Percentiles rank a stretch among this genome's conserved stretches.
Evolutionary conservation across 345 rosid species (phyloP).

Genomic region (Anastatica hierochuntica): DNA sequence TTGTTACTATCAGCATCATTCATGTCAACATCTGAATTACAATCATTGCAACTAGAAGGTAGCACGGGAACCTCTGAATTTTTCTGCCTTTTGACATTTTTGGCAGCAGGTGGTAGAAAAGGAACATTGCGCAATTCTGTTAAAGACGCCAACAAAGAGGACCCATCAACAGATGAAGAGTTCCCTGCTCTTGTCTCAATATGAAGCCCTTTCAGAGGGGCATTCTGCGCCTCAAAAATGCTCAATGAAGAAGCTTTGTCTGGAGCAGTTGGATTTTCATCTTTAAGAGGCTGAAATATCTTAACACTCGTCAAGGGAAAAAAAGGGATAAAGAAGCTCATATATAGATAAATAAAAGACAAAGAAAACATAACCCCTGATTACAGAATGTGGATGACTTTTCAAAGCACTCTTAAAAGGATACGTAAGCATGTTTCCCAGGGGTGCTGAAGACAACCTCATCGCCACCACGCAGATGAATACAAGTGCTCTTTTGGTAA

Average conservation of each 20-base stretch:
- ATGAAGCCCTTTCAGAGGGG: constrained; percentile 60
- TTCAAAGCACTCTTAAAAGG: constrained; percentile 30
- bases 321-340: neutral
- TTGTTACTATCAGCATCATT: constrained; percentile 45
- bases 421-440: constrained; percentile 92
- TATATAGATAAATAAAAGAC: neutral
- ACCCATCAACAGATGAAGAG: constrained; percentile 66
- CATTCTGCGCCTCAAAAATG: constrained; percentile 64
- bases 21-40: constrained; percentile 52
- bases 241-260: constrained; percentile 53
- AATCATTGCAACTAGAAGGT: constrained; percentile 44
- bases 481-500: constrained; percentile 33
- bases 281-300: constrained; percentile 82
- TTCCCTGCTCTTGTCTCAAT: constrained; percentile 79
- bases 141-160: constrained; percentile 72
- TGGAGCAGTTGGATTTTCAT: constrained; percentile 47
- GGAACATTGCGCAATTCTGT: constrained; percentile 41
- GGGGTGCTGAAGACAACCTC: constrained; percentile 67
- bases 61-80: constrained; percentile 44
- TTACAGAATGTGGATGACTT: neutral
- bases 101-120: constrained; percentile 44
- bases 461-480: constrained; percentile 74
- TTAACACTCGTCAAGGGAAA: constrained; percentile 41
- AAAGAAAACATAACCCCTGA: neutral
- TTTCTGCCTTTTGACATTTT: constrained; percentile 38